phyloP scores from a whole-genome alignment of 352 stramenopile genomes.

The Globisporangium polare region DNA sequence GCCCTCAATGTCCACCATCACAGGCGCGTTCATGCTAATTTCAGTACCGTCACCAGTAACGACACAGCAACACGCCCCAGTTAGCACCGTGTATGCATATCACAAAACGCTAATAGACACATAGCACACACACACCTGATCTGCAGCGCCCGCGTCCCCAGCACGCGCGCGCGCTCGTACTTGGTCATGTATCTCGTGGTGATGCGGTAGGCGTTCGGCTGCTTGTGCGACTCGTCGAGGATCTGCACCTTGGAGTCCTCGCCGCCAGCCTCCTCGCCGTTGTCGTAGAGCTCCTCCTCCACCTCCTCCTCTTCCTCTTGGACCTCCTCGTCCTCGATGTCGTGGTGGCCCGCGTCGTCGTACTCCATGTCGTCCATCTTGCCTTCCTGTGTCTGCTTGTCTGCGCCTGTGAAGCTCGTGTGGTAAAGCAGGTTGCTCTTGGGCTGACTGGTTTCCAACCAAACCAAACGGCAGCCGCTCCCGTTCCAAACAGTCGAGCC shows the following conservation, averaged over 20 bases:
- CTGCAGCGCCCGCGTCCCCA: conserved; percentile 98
- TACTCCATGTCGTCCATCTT: conserved; percentile 87
- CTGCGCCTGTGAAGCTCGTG: neutral
- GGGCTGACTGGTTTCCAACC: conserved; percentile 14
- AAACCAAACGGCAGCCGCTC: conserved; percentile 10
- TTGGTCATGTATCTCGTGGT: conserved; percentile 99
- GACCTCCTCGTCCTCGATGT: conserved; percentile 83
- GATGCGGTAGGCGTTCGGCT: conserved; percentile 88
- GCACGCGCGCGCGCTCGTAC: conserved; percentile 97
- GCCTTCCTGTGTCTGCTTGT: neutral
- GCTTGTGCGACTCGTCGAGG: conserved; percentile 82
- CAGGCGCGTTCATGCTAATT: conserved; percentile 92
- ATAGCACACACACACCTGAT: conserved; percentile 81
- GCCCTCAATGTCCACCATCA: conserved; percentile 96
- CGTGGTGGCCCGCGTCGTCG: conserved; percentile 66
- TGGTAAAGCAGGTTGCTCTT: conserved; percentile 6
- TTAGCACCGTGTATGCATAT: neutral
- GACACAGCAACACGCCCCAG: neutral
- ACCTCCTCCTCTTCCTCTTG: conserved; percentile 79
- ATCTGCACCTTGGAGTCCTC: conserved; percentile 72
- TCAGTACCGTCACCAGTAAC: neutral
- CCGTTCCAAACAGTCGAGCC: neutral
- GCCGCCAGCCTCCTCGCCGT: conserved; percentile 38
- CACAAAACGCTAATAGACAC: neutral
- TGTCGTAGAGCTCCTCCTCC: conserved; percentile 70